Conservation (phyloP, 495 filamentous ascomycete genomes). For the Aspergillus sclerotiicarbonarius region DNA sequence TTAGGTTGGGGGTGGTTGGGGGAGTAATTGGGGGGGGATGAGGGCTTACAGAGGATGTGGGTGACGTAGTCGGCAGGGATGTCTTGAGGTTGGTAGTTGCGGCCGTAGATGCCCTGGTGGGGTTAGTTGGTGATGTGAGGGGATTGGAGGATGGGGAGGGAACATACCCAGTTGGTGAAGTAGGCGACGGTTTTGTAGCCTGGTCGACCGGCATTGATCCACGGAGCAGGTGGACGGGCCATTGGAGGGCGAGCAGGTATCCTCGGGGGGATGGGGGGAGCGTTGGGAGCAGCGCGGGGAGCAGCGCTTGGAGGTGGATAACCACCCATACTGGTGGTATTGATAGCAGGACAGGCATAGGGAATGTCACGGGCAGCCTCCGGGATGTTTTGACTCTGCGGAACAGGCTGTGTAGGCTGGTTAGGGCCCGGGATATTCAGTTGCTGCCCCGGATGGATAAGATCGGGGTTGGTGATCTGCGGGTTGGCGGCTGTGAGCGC, state of each 20-base stretch:
- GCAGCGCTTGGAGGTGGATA: not conserved
- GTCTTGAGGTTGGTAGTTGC: slow-evolving; percentile 72
- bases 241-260: slow-evolving; percentile 1
- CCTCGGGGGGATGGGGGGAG: not conserved
- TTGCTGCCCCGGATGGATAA: slow-evolving; percentile 7
- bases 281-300: not conserved
- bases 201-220: not conserved
- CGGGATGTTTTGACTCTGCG: not conserved
- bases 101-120: slow-evolving; percentile 66
- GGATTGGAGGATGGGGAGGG: not conserved
- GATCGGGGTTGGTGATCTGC: slow-evolving; percentile 11
- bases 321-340: not conserved
- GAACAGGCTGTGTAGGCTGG: not conserved
- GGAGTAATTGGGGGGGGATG: not conserved
- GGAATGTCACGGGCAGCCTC: not conserved
- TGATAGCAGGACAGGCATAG: not conserved
- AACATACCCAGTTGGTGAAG: slow-evolving; percentile 13
- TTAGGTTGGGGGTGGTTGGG: not conserved
- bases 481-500: slow-evolving; percentile 9
- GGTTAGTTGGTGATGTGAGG: not conserved
- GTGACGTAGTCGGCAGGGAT: slow-evolving; percentile 76
- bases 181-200: slow-evolving; percentile 14
- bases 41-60: slow-evolving; percentile 60
- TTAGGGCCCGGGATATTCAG: not conserved
- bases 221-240: not conserved